phyloP scores from a whole-genome alignment of 768 basidiomycete genomes.

The Tulasnella sp. region DNA sequence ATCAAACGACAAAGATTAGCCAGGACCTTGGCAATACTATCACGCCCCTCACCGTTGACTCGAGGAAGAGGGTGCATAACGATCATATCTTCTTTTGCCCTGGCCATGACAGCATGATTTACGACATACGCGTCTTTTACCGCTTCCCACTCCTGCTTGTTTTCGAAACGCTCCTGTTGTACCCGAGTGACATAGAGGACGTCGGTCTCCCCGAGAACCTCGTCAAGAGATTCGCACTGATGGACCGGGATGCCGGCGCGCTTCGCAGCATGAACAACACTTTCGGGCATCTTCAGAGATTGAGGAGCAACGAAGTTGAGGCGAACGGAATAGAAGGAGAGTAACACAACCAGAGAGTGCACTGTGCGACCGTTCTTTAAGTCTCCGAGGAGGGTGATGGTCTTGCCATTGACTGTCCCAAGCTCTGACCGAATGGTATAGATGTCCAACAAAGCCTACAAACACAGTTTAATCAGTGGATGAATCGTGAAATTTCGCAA shows the following conservation, averaged over 20 bases:
- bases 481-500: constrained; percentile 10
- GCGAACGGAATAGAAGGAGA: constrained; percentile 87
- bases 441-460: constrained; percentile 76
- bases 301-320: constrained; percentile 94
- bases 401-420: constrained; percentile 94
- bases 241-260: constrained; percentile 75
- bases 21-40: neutral
- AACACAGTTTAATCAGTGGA: constrained; percentile 20
- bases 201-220: constrained; percentile 87
- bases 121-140: constrained; percentile 92
- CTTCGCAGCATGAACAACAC: constrained; percentile 75
- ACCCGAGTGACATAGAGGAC: constrained; percentile 95
- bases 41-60: constrained; percentile 63
- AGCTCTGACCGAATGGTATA: constrained; percentile 97
- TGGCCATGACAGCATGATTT: constrained; percentile 87
- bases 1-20: constrained; percentile 18
- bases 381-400: constrained; percentile 89
- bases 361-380: constrained; percentile 98
- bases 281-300: constrained; percentile 82
- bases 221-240: constrained; percentile 84
- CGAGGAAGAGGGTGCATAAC: constrained; percentile 99
- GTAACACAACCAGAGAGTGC: constrained; percentile 87
- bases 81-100: constrained; percentile 95
- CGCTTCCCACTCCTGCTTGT: constrained; percentile 75
- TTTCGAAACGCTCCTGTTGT: constrained; percentile 89